Evolutionary conservation across 106 monocot genomes (phyloP), one percentile per base, ranked within the genome.

Genomic region (Platanthera zijinensis): DNA sequence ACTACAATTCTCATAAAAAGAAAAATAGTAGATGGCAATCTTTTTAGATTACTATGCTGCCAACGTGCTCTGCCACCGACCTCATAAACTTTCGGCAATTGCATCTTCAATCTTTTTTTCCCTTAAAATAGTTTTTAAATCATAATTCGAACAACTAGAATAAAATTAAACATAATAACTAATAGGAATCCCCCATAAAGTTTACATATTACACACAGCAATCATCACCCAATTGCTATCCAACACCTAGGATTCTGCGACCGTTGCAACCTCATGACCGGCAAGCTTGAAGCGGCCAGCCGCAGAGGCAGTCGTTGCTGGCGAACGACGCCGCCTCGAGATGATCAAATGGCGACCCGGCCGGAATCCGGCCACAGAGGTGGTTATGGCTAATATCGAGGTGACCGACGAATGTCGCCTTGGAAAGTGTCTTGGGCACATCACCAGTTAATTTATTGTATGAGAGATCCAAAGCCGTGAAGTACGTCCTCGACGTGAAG

Each of bases 311-410:
- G 49, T 82, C 85, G 76, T 96, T 96, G 51, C 70, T 67, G 78
- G 71, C 71, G 74, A 96, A 92, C 1, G 92, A 90, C 4, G 90
- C 57, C 46, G 86, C 87, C 69, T 87, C 92, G 39, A 92, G 85
- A 61, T 82, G 90, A 74, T 90, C 85, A 79, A 90, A 96, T 18
- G 88, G 90, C 67, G 86, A 18, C 12, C 88, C 88, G 32, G 45
- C 28, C 18, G 95, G 95, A 48, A 96, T 89, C 78, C 74, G 64
- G 30, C 96, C 92, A 76, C 93, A 96, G 17, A 96, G 79, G 78
- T 84, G 88, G 84, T 96, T 96, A 68, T 92, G 84, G 85, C 95
- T 92, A 14, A 96, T 74, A 57, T 96, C 96, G 53, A 96, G 76
- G 69, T 96, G 93, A 2, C 96, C 96, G 4, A 96, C 84, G 70